Evolutionary conservation across 768 basidiomycete species (phyloP).

Genomic region (Mycena indigotica): DNA sequence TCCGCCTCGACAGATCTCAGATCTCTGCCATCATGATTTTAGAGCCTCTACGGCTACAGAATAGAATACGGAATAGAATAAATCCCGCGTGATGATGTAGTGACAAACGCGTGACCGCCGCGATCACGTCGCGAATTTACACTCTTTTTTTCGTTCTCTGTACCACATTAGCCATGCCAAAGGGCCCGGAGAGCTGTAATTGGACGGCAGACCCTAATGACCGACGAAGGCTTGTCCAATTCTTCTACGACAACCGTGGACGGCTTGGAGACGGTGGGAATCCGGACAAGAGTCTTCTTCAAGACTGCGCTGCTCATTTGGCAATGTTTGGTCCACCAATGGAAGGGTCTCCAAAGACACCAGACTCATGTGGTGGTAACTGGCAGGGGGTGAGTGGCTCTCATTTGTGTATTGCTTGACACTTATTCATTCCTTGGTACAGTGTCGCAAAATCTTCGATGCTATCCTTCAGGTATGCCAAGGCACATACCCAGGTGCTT

Average conservation of each 20-base stretch:
- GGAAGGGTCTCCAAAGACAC: neutral
- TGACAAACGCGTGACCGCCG: neutral
- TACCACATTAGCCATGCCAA: neutral
- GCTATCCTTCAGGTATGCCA: slow-evolving; percentile 4
- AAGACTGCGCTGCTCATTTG: neutral
- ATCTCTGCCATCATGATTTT: too few relatives aligned
- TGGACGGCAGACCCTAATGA: neutral
- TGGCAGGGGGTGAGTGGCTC: neutral
- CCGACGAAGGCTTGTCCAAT: neutral
- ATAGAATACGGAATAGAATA: neutral
- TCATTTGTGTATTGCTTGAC: neutral
- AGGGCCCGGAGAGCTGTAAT: neutral
- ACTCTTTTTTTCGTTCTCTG: neutral
- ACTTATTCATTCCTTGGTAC: neutral
- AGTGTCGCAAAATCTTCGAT: slow-evolving; percentile 5
- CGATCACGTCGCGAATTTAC: too few relatives aligned
- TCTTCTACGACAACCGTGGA: neutral
- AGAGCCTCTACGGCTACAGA: neutral
- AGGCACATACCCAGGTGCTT: slow-evolving; percentile 2
- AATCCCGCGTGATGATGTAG: neutral
- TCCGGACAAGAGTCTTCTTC: neutral
- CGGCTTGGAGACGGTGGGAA: neutral
- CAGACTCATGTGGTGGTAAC: neutral
- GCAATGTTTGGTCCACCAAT: neutral
- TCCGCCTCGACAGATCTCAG: too few relatives aligned